Conservation (phyloP, 148 eudicot species). For the Fagopyrum esculentum region DNA sequence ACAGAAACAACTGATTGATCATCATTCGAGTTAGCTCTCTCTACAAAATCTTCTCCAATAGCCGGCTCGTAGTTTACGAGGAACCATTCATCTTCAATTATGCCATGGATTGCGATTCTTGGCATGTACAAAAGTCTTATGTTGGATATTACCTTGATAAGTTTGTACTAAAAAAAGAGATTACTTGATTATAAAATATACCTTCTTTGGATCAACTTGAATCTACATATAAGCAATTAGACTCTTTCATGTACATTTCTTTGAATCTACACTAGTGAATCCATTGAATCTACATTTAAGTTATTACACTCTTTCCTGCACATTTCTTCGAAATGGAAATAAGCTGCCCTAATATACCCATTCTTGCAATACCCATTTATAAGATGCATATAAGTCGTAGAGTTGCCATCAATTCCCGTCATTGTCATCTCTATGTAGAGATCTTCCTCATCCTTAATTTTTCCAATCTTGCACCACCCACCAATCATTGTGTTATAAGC, state of each 20-base stretch:
- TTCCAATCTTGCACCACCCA: conserved; percentile 60
- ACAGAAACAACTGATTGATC: conserved; percentile 20
- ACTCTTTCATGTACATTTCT: too few relatives aligned
- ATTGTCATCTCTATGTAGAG: conserved; percentile 50
- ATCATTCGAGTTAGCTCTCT: conserved; percentile 19
- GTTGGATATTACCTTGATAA: neutral
- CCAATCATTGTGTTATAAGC: conserved; percentile 67
- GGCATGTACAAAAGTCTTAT: conserved; percentile 13
- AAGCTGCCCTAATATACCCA: conserved; percentile 53
- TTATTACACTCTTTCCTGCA: conserved; percentile 35
- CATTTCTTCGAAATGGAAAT: conserved; percentile 55
- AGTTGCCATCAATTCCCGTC: conserved; percentile 40
- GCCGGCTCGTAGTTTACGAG: conserved; percentile 36
- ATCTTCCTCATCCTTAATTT: conserved; percentile 52
- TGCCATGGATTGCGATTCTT: conserved; percentile 38
- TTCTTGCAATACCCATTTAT: conserved; percentile 56
- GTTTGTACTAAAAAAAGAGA: neutral
- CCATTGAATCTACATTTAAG: conserved; percentile 38
- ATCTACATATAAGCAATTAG: neutral
- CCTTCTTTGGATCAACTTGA: conserved; percentile 26
- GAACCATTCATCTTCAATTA: conserved; percentile 44
- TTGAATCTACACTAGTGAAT: conserved; percentile 27
- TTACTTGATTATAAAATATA: neutral
- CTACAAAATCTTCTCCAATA: conserved; percentile 19
- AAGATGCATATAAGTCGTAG: conserved; percentile 65